These are phyloP conservation scores for Rhizopogon vulgaris DNA, from an alignment of 768 basidiomycete species.

Conservation along the genomic window DNA sequence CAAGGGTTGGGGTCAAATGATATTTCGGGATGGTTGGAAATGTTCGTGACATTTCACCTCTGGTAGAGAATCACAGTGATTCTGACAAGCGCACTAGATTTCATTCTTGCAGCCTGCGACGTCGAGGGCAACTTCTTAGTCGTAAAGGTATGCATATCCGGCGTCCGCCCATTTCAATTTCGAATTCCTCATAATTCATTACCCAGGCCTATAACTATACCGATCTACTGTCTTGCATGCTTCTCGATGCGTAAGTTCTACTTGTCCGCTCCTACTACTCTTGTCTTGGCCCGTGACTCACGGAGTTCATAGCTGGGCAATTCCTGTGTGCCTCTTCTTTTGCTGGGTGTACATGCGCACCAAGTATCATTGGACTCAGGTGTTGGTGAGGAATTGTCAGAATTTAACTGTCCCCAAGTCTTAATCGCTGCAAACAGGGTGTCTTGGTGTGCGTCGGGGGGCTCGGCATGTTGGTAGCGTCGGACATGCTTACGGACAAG, in stretches of 20 bases:
- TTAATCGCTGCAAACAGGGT: conserved; percentile 39
- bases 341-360: conserved; percentile 80
- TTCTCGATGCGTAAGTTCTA: conserved; percentile 71
- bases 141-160: conserved; percentile 45
- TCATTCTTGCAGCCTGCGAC: conserved; percentile 73
- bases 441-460: conserved; percentile 68
- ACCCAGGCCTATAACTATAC: conserved; percentile 77
- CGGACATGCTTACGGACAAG: conserved; percentile 75
- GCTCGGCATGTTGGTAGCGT: conserved; percentile 72
- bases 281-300: neutral
- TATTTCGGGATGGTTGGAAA: conserved; percentile 80
- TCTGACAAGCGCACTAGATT: conserved; percentile 39
- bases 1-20: conserved; percentile 73
- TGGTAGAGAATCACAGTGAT: neutral
- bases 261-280: neutral
- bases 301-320: conserved; percentile 61
- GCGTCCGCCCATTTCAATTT: neutral
- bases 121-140: conserved; percentile 88
- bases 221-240: conserved; percentile 82
- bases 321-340: conserved; percentile 80
- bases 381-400: conserved; percentile 45
- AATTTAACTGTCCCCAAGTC: neutral
- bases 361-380: conserved; percentile 78
- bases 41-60: conserved; percentile 39
- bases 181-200: neutral